Percentiles rank a stretch among this genome's conserved stretches.
phyloP scores from a whole-genome alignment of 495 filamentous ascomycete species.

The Tuber microsphaerosporum region DNA sequence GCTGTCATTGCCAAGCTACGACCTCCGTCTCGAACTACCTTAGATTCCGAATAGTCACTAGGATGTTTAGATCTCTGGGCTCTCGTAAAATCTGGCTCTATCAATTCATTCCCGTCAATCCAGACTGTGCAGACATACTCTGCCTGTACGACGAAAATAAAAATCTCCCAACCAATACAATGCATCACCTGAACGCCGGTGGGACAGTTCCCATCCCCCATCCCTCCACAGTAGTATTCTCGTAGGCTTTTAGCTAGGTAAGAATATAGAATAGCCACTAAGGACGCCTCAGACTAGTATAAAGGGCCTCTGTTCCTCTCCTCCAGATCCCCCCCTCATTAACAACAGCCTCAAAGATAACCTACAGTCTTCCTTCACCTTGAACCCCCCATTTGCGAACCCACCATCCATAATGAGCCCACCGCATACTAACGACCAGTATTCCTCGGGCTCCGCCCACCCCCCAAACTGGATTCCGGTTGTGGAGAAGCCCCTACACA shows the following conservation, averaged over 20 bases:
- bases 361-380: background rate
- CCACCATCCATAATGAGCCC: background rate
- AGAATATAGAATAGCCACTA: background rate
- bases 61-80: background rate
- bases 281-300: background rate
- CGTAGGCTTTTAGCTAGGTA: too few species aligned
- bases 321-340: background rate
- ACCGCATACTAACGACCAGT: background rate
- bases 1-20: background rate
- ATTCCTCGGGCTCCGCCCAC: background rate
- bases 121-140: background rate
- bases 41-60: background rate
- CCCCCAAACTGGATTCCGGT: constrained; percentile 22
- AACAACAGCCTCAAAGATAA: background rate
- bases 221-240: background rate
- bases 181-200: background rate
- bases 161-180: background rate
- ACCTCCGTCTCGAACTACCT: background rate
- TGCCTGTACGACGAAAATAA: background rate
- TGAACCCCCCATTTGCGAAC: background rate
- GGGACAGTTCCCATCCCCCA: background rate
- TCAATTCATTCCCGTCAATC: background rate
- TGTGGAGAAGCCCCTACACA: constrained; percentile 16
- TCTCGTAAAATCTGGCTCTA: background rate
- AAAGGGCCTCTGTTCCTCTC: background rate